Evolutionary conservation across 2,329 filamentous ascomycete species (phyloP), one percentile per base, ranked within the genome.

Genomic region (Cryphonectria carpinicola): DNA sequence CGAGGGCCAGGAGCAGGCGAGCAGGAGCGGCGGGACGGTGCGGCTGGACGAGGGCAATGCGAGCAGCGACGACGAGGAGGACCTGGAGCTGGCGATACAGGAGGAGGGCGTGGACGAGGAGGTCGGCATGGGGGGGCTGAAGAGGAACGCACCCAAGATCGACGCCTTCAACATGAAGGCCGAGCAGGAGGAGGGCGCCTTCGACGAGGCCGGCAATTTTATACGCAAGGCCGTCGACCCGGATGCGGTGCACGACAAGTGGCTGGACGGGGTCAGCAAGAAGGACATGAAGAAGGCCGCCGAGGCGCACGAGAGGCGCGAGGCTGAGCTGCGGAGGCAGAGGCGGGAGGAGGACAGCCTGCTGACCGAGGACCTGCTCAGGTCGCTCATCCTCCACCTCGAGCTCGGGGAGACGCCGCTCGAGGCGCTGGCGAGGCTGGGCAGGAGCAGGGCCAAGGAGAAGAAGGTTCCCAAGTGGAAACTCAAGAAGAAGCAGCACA

Each of bases 81-180:
- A 92, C 32, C 88, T 88, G n/a, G 90, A 93, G 65, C 88, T 93
- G 73, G 94, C 93, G 39, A 90, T 89, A 64, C 81, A 93, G 46
- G 93, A 93, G 74, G 90, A 92, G 72, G 93, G 89, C 25, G 79
- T 97, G 22, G 96, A 98, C 75, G 92, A 95, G 68, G 96, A 99
- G 80, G 85, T 99, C 7, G 96, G 96, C 1, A 91, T 93, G 1
- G 96, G 96, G 19, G 92, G 93, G 1, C 92, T 97, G 76, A 98
- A 98, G 83, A 93, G 90, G 76, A 94, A 98, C 80, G 96, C 96
- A 1, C 96, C 96, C 1, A 93, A 96, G 79, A 87, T 99, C 7
- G 96, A 98, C 80, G 95, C 95, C 3, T 99, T 99, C 86, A 98
- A 99, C 78, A 93, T 99, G 86, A 90, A 89, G 71, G 84, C 88